These are phyloP conservation scores for Linanthus parryae DNA, from an alignment of 148 eudicot genomes.

Conservation along the genomic window DNA sequence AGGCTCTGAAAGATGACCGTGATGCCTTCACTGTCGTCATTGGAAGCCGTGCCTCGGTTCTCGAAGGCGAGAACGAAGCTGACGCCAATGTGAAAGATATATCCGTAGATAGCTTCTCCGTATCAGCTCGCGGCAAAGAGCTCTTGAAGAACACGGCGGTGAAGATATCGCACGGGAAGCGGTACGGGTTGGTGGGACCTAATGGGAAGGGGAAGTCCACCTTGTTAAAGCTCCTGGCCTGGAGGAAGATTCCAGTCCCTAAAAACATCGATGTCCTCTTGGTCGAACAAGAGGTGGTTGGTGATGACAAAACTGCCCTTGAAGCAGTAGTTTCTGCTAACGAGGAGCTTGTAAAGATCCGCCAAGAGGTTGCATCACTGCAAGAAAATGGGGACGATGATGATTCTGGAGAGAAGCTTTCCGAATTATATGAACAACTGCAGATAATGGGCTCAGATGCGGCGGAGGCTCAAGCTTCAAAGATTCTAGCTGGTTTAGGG, in stretches of 20 bases:
- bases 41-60: slow-evolving; percentile 7
- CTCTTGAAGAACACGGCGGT: slow-evolving; percentile 44
- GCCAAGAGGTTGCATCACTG: slow-evolving; percentile 42
- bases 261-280: slow-evolving; percentile 10
- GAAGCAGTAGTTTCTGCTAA: slow-evolving; percentile 11
- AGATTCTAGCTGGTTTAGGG: slow-evolving; percentile 46
- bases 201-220: slow-evolving; percentile 64
- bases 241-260: slow-evolving; percentile 10
- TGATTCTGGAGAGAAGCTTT: slow-evolving; percentile 21
- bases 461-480: slow-evolving; percentile 59
- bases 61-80: slow-evolving; percentile 45
- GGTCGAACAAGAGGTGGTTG: slow-evolving; percentile 11
- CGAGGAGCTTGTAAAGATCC: slow-evolving; percentile 35
- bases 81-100: slow-evolving; percentile 51
- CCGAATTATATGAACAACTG: slow-evolving; percentile 47
- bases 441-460: slow-evolving; percentile 46
- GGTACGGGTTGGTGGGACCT: slow-evolving; percentile 60
- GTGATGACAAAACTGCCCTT: slow-evolving; percentile 11
- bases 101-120: slow-evolving; percentile 39
- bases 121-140: slow-evolving; percentile 53
- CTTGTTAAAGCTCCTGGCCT: slow-evolving; percentile 38
- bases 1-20: slow-evolving; percentile 39
- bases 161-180: slow-evolving; percentile 52
- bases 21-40: slow-evolving; percentile 38
- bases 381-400: slow-evolving; percentile 19